Conservation (phyloP, 2,329 filamentous ascomycete species). For the Phaeosphaeriaceae sp. region DNA sequence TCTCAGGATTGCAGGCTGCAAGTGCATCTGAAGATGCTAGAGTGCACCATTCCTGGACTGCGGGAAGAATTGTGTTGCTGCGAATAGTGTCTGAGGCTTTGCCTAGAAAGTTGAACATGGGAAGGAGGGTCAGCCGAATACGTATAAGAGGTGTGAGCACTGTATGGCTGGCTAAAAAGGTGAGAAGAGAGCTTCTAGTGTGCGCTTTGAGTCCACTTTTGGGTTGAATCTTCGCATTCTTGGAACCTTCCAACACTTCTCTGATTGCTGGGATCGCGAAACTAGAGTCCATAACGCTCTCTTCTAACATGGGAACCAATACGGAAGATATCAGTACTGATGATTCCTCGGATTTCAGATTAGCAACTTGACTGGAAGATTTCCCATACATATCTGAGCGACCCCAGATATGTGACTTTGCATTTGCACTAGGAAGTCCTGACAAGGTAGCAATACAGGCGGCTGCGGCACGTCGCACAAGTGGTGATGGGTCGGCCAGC, state of each 20-base stretch:
- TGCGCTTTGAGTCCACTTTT: slow-evolving; percentile 61
- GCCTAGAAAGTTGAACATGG: slow-evolving; percentile 71
- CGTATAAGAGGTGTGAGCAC: slow-evolving; percentile 70
- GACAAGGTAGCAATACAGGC: slow-evolving; percentile 59
- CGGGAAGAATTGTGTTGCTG: slow-evolving; percentile 76
- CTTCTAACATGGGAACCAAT: slow-evolving; percentile 79
- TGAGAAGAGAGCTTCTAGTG: slow-evolving; percentile 68
- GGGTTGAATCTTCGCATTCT: slow-evolving; percentile 39
- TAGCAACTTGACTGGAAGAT: slow-evolving; percentile 55
- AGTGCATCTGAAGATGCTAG: slow-evolving; percentile 60
- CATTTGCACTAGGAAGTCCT: slow-evolving; percentile 17
- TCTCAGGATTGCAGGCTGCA: slow-evolving; percentile 57
- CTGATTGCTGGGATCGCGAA: slow-evolving; percentile 72
- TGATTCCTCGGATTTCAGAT: slow-evolving; percentile 65
- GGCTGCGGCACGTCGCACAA: slow-evolving; percentile 77
- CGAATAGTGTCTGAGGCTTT: slow-evolving; percentile 76
- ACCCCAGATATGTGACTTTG: slow-evolving; percentile 29
- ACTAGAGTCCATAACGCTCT: slow-evolving; percentile 79
- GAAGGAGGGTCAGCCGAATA: slow-evolving; percentile 75
- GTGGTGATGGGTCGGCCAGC: slow-evolving; percentile 75
- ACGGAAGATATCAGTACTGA: slow-evolving; percentile 66
- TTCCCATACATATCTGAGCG: slow-evolving; percentile 64
- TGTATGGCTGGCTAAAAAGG: slow-evolving; percentile 76
- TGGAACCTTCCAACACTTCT: slow-evolving; percentile 63
- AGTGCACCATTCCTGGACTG: slow-evolving; percentile 72